Conservation (phyloP, 352 stramenopile species). For the Phytopythium sindhum region DNA sequence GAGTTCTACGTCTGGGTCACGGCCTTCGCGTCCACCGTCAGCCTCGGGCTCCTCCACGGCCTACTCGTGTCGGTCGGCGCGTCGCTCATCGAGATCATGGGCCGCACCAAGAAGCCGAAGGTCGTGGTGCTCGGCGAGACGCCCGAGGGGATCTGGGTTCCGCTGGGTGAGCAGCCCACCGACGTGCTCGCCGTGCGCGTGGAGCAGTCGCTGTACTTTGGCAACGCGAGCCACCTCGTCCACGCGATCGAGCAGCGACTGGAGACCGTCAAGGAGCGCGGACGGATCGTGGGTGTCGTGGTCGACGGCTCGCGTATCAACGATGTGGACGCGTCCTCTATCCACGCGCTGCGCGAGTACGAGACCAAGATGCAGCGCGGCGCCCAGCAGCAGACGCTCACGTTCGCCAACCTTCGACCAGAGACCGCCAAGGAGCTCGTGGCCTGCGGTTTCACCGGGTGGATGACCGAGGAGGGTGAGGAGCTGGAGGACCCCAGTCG, state of each 20-base stretch:
- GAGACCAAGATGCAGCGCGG: slow-evolving; percentile 13
- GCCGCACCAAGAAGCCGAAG: slow-evolving; percentile 49
- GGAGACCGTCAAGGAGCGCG: slow-evolving; percentile 34
- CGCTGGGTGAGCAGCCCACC: slow-evolving; percentile 15
- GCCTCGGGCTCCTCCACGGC: slow-evolving; percentile 42
- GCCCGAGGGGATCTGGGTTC: slow-evolving; percentile 29
- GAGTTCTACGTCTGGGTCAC: slow-evolving; percentile 67
- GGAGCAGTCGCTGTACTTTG: slow-evolving; percentile 71
- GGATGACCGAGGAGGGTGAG: slow-evolving; percentile 3
- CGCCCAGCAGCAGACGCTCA: slow-evolving; percentile 17
- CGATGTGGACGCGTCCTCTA: slow-evolving; percentile 20
- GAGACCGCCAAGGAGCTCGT: slow-evolving; percentile 19
- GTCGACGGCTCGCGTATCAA: slow-evolving; percentile 54
- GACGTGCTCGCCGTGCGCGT: slow-evolving; percentile 60
- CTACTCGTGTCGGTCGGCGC: slow-evolving; percentile 50
- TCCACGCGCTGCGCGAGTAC: slow-evolving; percentile 24
- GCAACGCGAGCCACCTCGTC: slow-evolving; percentile 61
- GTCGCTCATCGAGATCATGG: slow-evolving; percentile 65
- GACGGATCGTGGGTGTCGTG: slow-evolving; percentile 65
- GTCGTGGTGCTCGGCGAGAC: slow-evolving; percentile 43
- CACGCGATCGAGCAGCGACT: slow-evolving; percentile 42
- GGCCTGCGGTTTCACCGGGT: slow-evolving; percentile 14
- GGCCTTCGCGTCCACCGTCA: slow-evolving; percentile 45
- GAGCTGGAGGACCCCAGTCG: slow-evolving; percentile 4
- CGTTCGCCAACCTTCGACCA: slow-evolving; percentile 19